Conservation (phyloP, 257 asterid genomes). For the Verbascum thapsus region DNA sequence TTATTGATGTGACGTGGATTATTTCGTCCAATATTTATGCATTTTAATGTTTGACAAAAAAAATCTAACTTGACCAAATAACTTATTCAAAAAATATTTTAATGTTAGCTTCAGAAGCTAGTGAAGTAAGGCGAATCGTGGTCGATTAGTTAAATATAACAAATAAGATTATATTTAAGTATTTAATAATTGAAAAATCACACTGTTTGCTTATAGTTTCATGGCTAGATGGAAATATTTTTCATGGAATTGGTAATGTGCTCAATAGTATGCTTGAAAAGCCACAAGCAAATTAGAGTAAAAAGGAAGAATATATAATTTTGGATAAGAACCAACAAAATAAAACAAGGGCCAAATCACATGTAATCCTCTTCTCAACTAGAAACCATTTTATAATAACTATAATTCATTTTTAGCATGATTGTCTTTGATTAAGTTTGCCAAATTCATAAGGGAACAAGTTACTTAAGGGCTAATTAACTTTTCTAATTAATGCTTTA, state of each 20-base stretch:
- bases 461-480: constrained; percentile 5
- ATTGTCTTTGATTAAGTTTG: background rate
- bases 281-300: background rate
- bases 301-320: background rate
- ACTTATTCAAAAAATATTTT: no score
- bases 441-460: background rate
- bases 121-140: no score
- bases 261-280: background rate
- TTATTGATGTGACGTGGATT: no score
- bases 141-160: background rate
- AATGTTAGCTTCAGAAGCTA: no score
- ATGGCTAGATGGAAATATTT: background rate
- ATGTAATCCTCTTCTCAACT: no score
- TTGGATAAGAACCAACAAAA: background rate
- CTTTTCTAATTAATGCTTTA: constrained; percentile 22
- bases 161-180: background rate
- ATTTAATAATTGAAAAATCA: constrained; percentile 1
- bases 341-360: background rate
- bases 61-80: no score
- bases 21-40: no score
- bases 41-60: no score
- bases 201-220: background rate
- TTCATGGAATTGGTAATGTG: background rate
- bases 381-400: background rate
- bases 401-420: no score